Percentiles rank a stretch among this genome's conserved stretches.
These are phyloP conservation scores for Yamadazyma philogaea DNA, from an alignment of 805 yeast species.

Conservation along the genomic window DNA sequence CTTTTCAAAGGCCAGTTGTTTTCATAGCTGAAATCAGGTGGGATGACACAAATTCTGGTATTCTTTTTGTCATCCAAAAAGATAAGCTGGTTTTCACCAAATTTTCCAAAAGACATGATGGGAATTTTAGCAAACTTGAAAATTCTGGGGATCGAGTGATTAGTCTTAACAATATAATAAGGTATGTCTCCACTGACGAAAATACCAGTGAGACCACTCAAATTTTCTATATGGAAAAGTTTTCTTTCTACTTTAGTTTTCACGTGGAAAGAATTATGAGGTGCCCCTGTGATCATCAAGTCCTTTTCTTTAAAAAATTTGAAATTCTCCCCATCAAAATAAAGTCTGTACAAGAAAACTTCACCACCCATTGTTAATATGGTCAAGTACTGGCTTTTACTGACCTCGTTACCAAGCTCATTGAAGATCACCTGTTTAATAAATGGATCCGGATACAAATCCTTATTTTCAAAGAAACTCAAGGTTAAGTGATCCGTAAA, in stretches of 20 bases:
- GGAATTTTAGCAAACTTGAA: slow-evolving; percentile 65
- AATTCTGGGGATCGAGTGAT: slow-evolving; percentile 60
- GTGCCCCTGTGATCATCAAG: slow-evolving; percentile 66
- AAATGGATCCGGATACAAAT: slow-evolving; percentile 65
- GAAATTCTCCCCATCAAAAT: slow-evolving; percentile 44
- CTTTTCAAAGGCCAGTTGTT: slow-evolving; percentile 58
- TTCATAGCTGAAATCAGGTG: slow-evolving; percentile 50
- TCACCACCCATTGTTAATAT: slow-evolving; percentile 82
- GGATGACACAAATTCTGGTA: slow-evolving; percentile 58
- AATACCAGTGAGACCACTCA: slow-evolving; percentile 57
- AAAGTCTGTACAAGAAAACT: slow-evolving; percentile 61
- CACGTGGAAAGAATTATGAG: slow-evolving; percentile 68
- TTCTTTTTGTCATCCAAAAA: slow-evolving; percentile 68
- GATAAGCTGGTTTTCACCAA: slow-evolving; percentile 58
- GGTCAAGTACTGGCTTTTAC: slow-evolving; percentile 61
- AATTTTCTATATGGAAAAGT: slow-evolving; percentile 54
- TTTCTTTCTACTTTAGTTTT: slow-evolving; percentile 70
- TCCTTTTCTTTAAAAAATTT: slow-evolving; percentile 44
- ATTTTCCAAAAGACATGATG: slow-evolving; percentile 62
- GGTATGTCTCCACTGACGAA: slow-evolving; percentile 76
- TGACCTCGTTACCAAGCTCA: slow-evolving; percentile 56
- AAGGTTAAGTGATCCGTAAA: slow-evolving; percentile 44
- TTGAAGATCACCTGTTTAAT: slow-evolving; percentile 65
- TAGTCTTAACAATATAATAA: slow-evolving; percentile 61
- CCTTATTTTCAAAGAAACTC: slow-evolving; percentile 48